Evolutionary conservation across 179 eudicot species (phyloP).

Genomic region (Silene coronaria): DNA sequence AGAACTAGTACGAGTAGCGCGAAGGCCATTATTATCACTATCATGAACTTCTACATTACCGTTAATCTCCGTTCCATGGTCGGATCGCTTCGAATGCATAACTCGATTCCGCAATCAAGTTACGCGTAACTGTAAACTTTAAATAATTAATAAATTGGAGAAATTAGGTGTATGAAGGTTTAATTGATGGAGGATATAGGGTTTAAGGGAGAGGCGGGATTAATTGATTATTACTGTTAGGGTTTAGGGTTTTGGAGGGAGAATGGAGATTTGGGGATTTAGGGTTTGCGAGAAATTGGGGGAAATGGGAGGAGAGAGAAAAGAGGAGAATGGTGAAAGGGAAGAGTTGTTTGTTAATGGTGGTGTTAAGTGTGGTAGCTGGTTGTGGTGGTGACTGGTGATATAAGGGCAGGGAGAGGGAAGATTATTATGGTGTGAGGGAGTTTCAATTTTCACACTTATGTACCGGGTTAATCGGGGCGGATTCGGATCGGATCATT

Average conservation of each 20-base stretch:
- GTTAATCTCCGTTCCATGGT: conserved; percentile 24
- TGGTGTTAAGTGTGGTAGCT: background rate
- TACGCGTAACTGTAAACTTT: background rate
- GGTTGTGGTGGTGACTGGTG: background rate
- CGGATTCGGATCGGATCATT: too few species aligned
- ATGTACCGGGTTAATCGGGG: too few species aligned
- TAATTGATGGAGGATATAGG: background rate
- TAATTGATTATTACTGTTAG: background rate
- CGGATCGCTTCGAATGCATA: conserved; percentile 41
- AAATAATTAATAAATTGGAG: background rate
- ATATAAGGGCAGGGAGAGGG: background rate
- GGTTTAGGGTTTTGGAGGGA: conserved; percentile 4
- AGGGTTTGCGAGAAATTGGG: background rate
- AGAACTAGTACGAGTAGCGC: conserved; percentile 63
- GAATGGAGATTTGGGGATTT: conserved; percentile 7
- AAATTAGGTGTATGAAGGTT: background rate
- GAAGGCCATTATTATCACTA: conserved; percentile 7
- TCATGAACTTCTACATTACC: conserved; percentile 12
- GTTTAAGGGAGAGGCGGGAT: background rate
- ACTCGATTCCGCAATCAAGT: conserved; percentile 5
- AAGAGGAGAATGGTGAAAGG: background rate
- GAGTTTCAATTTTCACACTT: too few species aligned
- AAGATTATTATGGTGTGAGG: background rate
- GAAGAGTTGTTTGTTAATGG: background rate
- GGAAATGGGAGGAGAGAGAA: background rate